A percentile compares a stretch with the other conserved stretches of the same genome.
Conservation (phyloP, 2,329 filamentous ascomycete genomes). For the Ilyonectria destructans region DNA sequence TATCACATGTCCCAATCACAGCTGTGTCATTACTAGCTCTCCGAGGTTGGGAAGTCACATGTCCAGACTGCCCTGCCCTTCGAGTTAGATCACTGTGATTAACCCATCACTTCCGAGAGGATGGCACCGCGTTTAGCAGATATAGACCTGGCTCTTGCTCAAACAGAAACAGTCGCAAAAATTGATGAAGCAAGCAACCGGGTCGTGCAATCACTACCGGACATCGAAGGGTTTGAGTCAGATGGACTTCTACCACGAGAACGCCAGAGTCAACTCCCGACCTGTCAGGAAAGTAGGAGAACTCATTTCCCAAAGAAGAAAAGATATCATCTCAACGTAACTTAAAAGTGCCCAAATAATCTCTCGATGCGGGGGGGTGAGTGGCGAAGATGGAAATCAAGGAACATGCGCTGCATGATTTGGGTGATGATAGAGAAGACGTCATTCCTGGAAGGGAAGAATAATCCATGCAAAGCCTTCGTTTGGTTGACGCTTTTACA, state of each 20-base stretch:
- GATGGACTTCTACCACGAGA: constrained; percentile 74
- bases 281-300: constrained; percentile 61
- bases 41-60: constrained; percentile 78
- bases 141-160: constrained; percentile 80
- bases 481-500: not conserved
- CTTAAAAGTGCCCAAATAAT: too few species aligned
- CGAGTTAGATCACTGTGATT: constrained; percentile 87
- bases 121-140: constrained; percentile 79
- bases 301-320: too few species aligned
- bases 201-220: constrained; percentile 75
- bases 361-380: too few species aligned
- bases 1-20: constrained; percentile 86
- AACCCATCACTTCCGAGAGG: constrained; percentile 81
- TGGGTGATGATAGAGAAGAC: not conserved
- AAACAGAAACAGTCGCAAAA: constrained; percentile 77
- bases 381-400: too few species aligned
- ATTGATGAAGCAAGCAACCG: constrained; percentile 76
- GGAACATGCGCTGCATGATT: too few species aligned
- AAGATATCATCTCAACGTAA: too few species aligned
- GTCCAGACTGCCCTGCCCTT: constrained; percentile 81
- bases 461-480: not conserved
- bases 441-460: not conserved
- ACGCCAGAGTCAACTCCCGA: constrained; percentile 79
- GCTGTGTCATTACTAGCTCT: constrained; percentile 86
- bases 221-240: constrained; percentile 80